Base-by-base conservation (phyloP, 2,329 filamentous ascomycete genomes). In the Phialocephala subalpina region DNA sequence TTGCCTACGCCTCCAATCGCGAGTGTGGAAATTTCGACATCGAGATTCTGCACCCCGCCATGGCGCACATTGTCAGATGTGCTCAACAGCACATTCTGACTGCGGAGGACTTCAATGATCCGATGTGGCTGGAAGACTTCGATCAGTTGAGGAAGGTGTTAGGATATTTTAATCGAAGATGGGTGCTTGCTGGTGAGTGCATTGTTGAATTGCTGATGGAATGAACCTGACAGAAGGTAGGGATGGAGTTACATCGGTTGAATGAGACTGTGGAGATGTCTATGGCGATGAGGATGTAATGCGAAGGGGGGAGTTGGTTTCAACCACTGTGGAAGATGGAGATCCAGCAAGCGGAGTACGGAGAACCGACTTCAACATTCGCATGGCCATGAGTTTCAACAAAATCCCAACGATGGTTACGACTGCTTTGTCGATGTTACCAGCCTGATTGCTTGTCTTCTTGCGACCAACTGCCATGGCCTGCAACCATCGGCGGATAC, bases 11-110 rank as follows among this genome's bases (percentile, higher is more conserved):
- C 5, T 72, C 68, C 63, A 72, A 72, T 35, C 42, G 60, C 4
- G 63, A 67, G 49, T 45, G 25, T 27, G 42, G 25, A 16, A 49
- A 45, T 12, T 56, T 59, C 27, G 45, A 70, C 35, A 57, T 68
- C 14, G 70, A 69, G 11, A 25, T 53, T 2, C n/a, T 72, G 29
- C 36, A 62, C 9, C 70, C 70, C 4, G 58, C 65, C 1, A 58
- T 67, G 29, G 55, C 47, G 36, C 68, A 72, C 42, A 63, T 72
- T 29, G 68, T 69, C 25, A 42, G 60, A 29, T 68, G 68, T 58
- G 68, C 68, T 3, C 65, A 70, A n/a, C 62, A 69, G 11, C 70
- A 72, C 59, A 70, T 72, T 12, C 27, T 67, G 22, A 69, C 61
- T 3, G 69, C 65, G 2, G 56, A 55, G 14, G 62, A 69, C 52